Evolutionary conservation across 768 basidiomycete species (phyloP), one percentile per base, ranked within the genome.

Genomic region (Imleria badia): DNA sequence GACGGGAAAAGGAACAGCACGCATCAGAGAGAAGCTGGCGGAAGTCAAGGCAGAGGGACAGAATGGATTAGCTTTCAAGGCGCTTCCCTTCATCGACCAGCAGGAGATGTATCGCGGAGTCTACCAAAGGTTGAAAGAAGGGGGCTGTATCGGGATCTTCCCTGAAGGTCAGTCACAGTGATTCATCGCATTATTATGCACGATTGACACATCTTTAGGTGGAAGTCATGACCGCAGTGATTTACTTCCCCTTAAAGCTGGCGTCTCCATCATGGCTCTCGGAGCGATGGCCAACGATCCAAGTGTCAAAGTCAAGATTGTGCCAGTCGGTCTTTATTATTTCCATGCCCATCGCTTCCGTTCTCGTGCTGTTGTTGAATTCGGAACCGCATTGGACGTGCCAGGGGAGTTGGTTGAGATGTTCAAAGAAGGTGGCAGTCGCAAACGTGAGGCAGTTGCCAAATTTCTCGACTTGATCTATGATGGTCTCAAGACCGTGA

Each of bases 191-290:
- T 39, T 14, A 10, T 30, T 13, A 14, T 30, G 31, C 19, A 45
- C n/a, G 20, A 35, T 17, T 61, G 48, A 56, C 45, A 49, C 20
- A 15, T 35, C n/a, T 42, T 47, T 57, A 98, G 95, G 97, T 62
- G 97, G 97, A 52, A 98, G 95, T 54, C 97, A 99, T 71, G 97
- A 99, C 73, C 87, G 97, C 38, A 95, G 92, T 10, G 94, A 98
- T 72, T 81, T 98, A 46, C 82, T 98, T 19, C 97, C 97, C 3
- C 80, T 99, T 38, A 99, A 99, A 74, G 97, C 97, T 29, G 97
- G 97, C 6, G 95, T 98, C 34, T 90, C 94, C 2, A 83, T 98
- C 63, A 98, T 99, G 95, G 95, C 97, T 22, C 80, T 99, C 10
- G 97, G 97, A 23, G 95, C 97, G 6, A 96, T 98, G 93, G 91